Evolutionary conservation across 768 basidiomycete genomes (phyloP).

Genomic region (Pisolithus sp.): DNA sequence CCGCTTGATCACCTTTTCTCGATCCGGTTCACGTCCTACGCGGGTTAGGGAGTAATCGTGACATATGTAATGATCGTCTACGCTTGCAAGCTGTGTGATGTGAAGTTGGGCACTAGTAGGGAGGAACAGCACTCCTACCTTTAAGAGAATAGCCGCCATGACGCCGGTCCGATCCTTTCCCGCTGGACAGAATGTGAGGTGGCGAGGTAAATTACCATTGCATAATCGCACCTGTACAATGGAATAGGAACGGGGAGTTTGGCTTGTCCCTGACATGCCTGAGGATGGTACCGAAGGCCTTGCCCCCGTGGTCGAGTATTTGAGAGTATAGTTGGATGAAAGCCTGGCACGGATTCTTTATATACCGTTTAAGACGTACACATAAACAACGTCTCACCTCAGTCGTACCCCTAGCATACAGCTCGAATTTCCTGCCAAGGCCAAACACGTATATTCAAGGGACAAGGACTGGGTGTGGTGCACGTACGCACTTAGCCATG

Average conservation of each 20-base stretch:
- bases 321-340: conserved; percentile 79
- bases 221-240: conserved; percentile 55
- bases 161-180: conserved; percentile 83
- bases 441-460: background rate
- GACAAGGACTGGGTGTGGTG: background rate
- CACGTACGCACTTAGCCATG: conserved; percentile 74
- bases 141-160: conserved; percentile 64
- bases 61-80: conserved; percentile 56
- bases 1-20: conserved; percentile 62
- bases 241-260: conserved; percentile 59
- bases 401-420: conserved; percentile 76
- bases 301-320: conserved; percentile 68
- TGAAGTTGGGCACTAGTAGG: background rate
- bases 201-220: background rate
- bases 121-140: conserved; percentile 34
- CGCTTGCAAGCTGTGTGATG: conserved; percentile 57
- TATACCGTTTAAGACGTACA: background rate
- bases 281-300: conserved; percentile 63
- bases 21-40: conserved; percentile 73
- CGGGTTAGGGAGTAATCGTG: conserved; percentile 74
- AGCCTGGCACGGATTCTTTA: conserved; percentile 37
- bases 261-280: conserved; percentile 70
- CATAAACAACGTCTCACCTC: conserved; percentile 41
- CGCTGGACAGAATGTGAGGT: conserved; percentile 31
- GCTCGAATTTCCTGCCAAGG: conserved; percentile 35